Base-by-base conservation (phyloP, 139 green algal species). In the Bryopsis sp. region DNA sequence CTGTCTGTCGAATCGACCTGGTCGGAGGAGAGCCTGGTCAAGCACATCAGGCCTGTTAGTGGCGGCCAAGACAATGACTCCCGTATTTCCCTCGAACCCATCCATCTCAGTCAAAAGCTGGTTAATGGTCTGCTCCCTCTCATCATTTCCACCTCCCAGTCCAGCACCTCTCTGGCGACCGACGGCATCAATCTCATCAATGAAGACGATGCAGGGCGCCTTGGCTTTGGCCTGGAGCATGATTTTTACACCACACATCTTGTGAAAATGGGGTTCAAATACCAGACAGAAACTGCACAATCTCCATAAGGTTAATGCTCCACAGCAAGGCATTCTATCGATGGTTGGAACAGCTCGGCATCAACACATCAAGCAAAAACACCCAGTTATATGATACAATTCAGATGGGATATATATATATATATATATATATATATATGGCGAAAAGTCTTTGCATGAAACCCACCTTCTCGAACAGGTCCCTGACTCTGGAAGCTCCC, bases 391-490 rank as follows among this genome's bases (percentile, higher is more conserved):
- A n/a, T n/a, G n/a, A n/a, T n/a, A n/a, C n/a, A n/a, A n/a, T n/a
- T n/a, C n/a, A n/a, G n/a, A n/a, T n/a, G n/a, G n/a, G n/a, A n/a
- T n/a, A n/a, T n/a, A n/a, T n/a, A n/a, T n/a, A n/a, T n/a, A n/a
- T n/a, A n/a, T n/a, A n/a, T n/a, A n/a, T n/a, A n/a, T n/a, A n/a
- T n/a, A n/a, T n/a, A n/a, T n/a, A n/a, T n/a, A n/a, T n/a, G n/a
- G n/a, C n/a, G n/a, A n/a, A n/a, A n/a, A n/a, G n/a, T n/a, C n/a
- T n/a, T n/a, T n/a, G n/a, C n/a, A n/a, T n/a, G n/a, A n/a, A n/a
- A n/a, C n/a, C n/a, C n/a, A n/a, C n/a, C 76, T 97, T 97, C 81
- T 97, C 95, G 76, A 98, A 98, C 43, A 98, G 82, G 77, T 98
- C 93, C 32, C 93, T 78, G 32, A 98, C 93, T 65, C 93, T 87